These are phyloP conservation scores for Limtongia smithiae DNA, from an alignment of 805 yeast species.

Conservation along the genomic window DNA sequence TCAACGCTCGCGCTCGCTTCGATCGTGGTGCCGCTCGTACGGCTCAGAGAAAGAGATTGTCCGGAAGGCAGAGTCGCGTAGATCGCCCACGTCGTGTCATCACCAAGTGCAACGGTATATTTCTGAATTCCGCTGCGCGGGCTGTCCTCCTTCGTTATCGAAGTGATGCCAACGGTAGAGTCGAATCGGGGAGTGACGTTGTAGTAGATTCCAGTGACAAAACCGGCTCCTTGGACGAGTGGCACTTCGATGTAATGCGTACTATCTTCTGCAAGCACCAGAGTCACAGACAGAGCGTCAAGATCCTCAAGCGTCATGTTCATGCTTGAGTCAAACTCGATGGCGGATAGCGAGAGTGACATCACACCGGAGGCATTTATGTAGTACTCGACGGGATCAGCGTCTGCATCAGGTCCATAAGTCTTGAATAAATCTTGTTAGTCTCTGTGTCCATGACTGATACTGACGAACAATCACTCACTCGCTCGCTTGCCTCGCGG, in stretches of 20 bases:
- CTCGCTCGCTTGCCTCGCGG: constrained; percentile 44
- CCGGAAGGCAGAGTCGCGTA: constrained; percentile 47
- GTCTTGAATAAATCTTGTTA: constrained; percentile 1
- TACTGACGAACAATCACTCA: constrained; percentile 36
- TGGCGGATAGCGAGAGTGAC: constrained; percentile 55
- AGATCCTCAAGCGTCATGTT: constrained; percentile 26
- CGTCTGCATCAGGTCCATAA: constrained; percentile 44
- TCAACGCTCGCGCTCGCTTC: constrained; percentile 44
- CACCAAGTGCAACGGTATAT: constrained; percentile 52
- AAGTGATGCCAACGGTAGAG: constrained; percentile 54
- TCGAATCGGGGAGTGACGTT: constrained; percentile 31
- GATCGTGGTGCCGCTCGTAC: constrained; percentile 41
- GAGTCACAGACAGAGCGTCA: constrained; percentile 29
- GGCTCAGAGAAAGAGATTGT: constrained; percentile 33
- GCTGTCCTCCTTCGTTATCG: constrained; percentile 42
- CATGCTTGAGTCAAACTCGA: constrained; percentile 43
- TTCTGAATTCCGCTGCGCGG: constrained; percentile 48
- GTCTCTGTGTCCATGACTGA: not conserved
- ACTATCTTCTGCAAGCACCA: constrained; percentile 17
- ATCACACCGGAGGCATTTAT: constrained; percentile 55
- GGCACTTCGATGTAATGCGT: constrained; percentile 35
- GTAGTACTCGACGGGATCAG: constrained; percentile 46
- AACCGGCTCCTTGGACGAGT: constrained; percentile 60
- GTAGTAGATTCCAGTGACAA: constrained; percentile 49
- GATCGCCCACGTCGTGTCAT: constrained; percentile 62